Conservation (phyloP, 2,329 filamentous ascomycete genomes). For the Aspergillus calidoustus region DNA sequence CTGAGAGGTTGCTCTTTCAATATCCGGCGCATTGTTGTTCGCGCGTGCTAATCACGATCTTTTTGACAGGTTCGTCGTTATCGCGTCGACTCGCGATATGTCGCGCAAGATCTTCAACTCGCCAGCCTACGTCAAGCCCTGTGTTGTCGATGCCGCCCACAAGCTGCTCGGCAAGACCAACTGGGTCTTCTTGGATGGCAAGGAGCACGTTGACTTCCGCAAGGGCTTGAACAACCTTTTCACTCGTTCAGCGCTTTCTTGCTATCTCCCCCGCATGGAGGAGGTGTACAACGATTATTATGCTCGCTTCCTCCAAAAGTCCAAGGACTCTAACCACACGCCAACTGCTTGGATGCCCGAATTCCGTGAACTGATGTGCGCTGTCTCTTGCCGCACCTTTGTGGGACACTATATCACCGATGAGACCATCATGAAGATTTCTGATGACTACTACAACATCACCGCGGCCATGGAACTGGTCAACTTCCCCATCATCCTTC, state of each 20-base stretch:
- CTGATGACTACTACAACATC: conserved; percentile 95
- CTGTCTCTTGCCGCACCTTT: conserved; percentile 94
- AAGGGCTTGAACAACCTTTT: conserved; percentile 96
- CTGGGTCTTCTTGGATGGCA: conserved; percentile 97
- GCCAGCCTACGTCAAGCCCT: conserved; percentile 88
- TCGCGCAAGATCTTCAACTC: conserved; percentile 97
- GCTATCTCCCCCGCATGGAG: conserved; percentile 90
- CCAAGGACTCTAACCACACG: conserved; percentile 71
- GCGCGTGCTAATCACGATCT: neutral
- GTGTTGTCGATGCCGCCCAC: conserved; percentile 90
- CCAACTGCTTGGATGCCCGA: conserved; percentile 86
- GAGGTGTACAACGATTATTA: conserved; percentile 91
- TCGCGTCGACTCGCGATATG: conserved; percentile 93
- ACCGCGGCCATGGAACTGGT: conserved; percentile 94
- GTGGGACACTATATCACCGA: conserved; percentile 94
- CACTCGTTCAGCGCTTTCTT: conserved; percentile 83
- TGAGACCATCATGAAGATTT: conserved; percentile 88
- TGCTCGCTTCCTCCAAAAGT: conserved; percentile 74
- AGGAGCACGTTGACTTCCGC: conserved; percentile 92
- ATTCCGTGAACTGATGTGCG: conserved; percentile 94
- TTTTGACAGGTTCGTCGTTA: conserved; percentile 77
- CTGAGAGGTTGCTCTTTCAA: neutral
- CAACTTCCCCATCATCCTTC: conserved; percentile 96
- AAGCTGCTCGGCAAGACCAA: conserved; percentile 91
- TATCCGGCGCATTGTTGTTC: neutral